These are phyloP conservation scores for Aspergillus floridensis DNA, from an alignment of 2,329 filamentous ascomycete genomes.

Conservation along the genomic window DNA sequence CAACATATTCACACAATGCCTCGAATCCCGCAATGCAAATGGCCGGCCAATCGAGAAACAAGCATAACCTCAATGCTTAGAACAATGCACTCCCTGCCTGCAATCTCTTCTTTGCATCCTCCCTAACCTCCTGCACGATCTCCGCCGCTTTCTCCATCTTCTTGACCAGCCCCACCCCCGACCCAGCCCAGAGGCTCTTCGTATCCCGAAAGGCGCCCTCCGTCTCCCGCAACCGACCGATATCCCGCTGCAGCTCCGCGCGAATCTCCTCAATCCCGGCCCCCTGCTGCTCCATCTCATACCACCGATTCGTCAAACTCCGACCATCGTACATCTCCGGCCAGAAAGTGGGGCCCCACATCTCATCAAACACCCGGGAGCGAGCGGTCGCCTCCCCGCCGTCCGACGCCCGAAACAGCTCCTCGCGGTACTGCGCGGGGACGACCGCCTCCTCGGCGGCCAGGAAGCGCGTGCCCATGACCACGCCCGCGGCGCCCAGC, in stretches of 20 bases:
- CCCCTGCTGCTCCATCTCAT: conserved; percentile 5
- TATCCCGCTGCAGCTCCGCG: not conserved
- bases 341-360: conserved; percentile 14
- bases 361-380: conserved; percentile 17
- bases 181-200: conserved; percentile 16
- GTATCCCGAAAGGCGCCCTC: conserved; percentile 9
- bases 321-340: conserved; percentile 15
- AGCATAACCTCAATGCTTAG: not conserved
- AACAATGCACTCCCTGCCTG: not conserved
- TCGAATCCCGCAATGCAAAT: no score
- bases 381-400: conserved; percentile 35
- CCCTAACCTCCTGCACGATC: not conserved
- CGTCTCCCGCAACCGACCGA: not conserved
- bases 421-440: conserved; percentile 47
- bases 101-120: not conserved
- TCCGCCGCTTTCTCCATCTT: not conserved
- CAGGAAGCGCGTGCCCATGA: conserved; percentile 61
- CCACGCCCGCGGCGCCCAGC: conserved; percentile 53
- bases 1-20: no score
- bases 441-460: conserved; percentile 50
- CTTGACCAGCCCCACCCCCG: conserved; percentile 17
- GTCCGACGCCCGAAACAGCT: conserved; percentile 48
- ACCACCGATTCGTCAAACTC: conserved; percentile 11
- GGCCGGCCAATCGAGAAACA: not conserved
- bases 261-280: conserved; percentile 6